Evolutionary conservation across 306 rosid species (phyloP).

Genomic region (Elaeagnus macrophylla): DNA sequence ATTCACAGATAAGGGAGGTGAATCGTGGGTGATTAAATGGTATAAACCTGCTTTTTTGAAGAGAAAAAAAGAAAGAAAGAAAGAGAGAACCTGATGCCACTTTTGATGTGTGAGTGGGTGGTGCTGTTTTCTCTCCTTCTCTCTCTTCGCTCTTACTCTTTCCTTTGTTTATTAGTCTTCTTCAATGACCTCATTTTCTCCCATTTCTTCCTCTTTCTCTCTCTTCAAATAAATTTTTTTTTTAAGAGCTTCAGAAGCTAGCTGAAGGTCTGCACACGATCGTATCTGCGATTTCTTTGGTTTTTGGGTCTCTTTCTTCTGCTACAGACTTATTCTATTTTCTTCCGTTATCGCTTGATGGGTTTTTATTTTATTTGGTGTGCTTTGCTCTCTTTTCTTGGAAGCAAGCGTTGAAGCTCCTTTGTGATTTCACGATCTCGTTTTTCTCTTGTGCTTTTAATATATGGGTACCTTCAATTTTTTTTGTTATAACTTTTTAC

Average conservation of each 20-base stretch:
- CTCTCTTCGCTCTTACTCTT: constrained; percentile 1
- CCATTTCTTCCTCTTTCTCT: constrained; percentile 5
- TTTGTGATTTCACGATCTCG: constrained; percentile 18
- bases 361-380: constrained; percentile 1
- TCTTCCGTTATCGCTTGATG: not conserved
- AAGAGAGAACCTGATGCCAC: constrained; percentile 51
- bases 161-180: constrained; percentile 2
- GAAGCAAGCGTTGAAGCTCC: not conserved
- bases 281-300: constrained; percentile 10
- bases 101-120: constrained; percentile 54
- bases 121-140: constrained; percentile 22
- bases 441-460: not conserved
- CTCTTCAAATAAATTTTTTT: not conserved
- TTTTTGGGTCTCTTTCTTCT: constrained; percentile 11
- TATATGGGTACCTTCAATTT: constrained; percentile 9
- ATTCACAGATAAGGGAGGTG: constrained; percentile 36
- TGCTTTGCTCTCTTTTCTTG: not conserved
- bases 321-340: not conserved
- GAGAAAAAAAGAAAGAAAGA: constrained; percentile 17
- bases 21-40: constrained; percentile 34
- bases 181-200: constrained; percentile 13
- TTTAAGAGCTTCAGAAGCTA: not conserved
- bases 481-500: not conserved
- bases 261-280: constrained; percentile 5
- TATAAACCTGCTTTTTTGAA: constrained; percentile 30